Evolutionary conservation across 1,284 basidiomycete species (phyloP).

Genomic region (Puccinia triticina): DNA sequence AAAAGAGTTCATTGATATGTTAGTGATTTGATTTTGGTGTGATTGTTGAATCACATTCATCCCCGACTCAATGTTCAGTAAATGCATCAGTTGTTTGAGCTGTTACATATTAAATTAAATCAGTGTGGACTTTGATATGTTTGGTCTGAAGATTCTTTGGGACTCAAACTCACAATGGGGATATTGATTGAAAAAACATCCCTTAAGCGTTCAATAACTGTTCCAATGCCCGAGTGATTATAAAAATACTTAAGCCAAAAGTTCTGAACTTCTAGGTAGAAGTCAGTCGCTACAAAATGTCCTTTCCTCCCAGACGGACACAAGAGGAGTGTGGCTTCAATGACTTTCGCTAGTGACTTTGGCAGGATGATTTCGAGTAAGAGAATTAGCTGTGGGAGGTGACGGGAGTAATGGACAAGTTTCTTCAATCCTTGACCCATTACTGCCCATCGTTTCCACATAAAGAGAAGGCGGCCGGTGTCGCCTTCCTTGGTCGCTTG

Average conservation of each 20-base stretch:
- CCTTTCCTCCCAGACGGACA: background rate
- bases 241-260: slow-evolving; percentile 37
- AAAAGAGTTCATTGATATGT: background rate
- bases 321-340: slow-evolving; percentile 18
- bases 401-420: slow-evolving; percentile 27
- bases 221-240: slow-evolving; percentile 32
- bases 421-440: slow-evolving; percentile 29
- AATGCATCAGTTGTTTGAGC: background rate
- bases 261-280: slow-evolving; percentile 28
- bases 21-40: background rate
- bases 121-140: background rate
- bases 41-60: slow-evolving; percentile 16
- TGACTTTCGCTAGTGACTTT: slow-evolving; percentile 4
- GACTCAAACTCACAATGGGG: slow-evolving; percentile 1
- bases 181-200: slow-evolving; percentile 12
- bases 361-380: slow-evolving; percentile 16
- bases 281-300: slow-evolving; percentile 27
- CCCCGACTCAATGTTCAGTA: background rate
- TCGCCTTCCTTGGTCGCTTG: slow-evolving; percentile 8
- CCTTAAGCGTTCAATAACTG: background rate
- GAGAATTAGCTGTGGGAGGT: slow-evolving; percentile 12
- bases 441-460: slow-evolving; percentile 15
- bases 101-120: background rate
- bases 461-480: background rate
- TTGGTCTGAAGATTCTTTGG: background rate